phyloP scores from a whole-genome alignment of 1,284 basidiomycete genomes.

The Gymnopus androsaceus region DNA sequence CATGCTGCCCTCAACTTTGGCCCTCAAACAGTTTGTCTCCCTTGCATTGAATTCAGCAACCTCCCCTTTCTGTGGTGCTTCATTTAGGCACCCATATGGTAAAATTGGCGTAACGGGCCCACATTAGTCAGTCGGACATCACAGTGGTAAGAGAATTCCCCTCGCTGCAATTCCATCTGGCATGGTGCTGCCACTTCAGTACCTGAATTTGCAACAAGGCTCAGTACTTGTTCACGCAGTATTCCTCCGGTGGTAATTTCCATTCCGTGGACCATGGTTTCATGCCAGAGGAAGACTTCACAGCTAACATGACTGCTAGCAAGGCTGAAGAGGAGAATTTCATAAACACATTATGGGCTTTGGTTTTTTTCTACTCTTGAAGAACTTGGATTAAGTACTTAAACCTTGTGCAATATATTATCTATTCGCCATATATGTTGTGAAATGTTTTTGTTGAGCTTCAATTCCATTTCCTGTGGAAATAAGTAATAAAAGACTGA shows the following conservation, averaged over 20 bases:
- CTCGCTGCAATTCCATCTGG: constrained; percentile 29
- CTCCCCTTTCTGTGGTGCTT: constrained; percentile 4
- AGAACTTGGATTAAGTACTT: background rate
- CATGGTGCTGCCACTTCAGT: constrained; percentile 1
- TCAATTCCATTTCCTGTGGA: no score
- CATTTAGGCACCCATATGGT: constrained; percentile 23
- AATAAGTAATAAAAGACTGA: no score
- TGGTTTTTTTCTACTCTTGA: background rate
- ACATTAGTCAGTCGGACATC: constrained; percentile 27
- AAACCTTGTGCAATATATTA: no score
- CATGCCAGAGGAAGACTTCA: background rate
- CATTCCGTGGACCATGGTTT: constrained; percentile 26
- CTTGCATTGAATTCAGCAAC: constrained; percentile 8
- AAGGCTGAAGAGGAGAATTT: background rate
- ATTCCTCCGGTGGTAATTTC: constrained; percentile 26
- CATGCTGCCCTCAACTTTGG: constrained; percentile 10
- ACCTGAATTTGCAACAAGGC: background rate
- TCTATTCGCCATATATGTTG: no score
- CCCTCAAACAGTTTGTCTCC: constrained; percentile 2
- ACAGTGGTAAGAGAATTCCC: constrained; percentile 27
- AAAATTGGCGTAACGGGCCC: constrained; percentile 26
- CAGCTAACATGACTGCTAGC: no score
- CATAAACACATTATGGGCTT: no score
- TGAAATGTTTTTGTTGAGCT: no score
- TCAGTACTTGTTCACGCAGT: constrained; percentile 20